Conservation (phyloP, 2,329 filamentous ascomycete species). For the Amylocarpus encephaloides region DNA sequence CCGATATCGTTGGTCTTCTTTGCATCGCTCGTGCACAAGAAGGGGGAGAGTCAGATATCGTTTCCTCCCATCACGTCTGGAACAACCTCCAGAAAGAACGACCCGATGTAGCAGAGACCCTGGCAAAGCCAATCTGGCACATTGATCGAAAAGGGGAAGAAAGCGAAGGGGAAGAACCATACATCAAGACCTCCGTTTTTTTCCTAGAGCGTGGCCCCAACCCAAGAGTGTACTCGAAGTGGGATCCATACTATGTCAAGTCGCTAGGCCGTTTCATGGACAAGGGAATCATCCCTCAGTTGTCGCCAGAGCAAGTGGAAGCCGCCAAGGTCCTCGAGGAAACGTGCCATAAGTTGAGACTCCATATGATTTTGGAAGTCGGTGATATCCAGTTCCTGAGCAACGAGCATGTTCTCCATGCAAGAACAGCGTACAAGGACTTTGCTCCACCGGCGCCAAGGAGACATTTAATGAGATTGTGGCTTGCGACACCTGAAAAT, state of each 20-base stretch:
- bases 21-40: constrained; percentile 73
- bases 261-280: constrained; percentile 70
- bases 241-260: constrained; percentile 83
- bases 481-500: constrained; percentile 73
- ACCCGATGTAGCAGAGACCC: constrained; percentile 68
- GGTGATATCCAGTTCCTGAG: constrained; percentile 84
- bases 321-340: constrained; percentile 68
- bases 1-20: constrained; percentile 75
- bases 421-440: constrained; percentile 73
- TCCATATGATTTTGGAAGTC: constrained; percentile 82
- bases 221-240: constrained; percentile 72
- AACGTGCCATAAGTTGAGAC: constrained; percentile 63
- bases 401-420: constrained; percentile 76
- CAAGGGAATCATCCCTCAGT: constrained; percentile 62
- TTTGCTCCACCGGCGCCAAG: constrained; percentile 61
- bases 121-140: constrained; percentile 80
- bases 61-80: constrained; percentile 73
- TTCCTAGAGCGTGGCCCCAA: constrained; percentile 67
- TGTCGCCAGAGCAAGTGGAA: constrained; percentile 62
- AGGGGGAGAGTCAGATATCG: constrained; percentile 79
- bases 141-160: constrained; percentile 87
- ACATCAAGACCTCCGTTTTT: constrained; percentile 64
- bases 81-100: constrained; percentile 69
- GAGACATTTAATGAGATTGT: constrained; percentile 75
- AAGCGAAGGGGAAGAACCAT: constrained; percentile 66